phyloP scores from a whole-genome alignment of 306 rosid species.

The Benincasa hispida region DNA sequence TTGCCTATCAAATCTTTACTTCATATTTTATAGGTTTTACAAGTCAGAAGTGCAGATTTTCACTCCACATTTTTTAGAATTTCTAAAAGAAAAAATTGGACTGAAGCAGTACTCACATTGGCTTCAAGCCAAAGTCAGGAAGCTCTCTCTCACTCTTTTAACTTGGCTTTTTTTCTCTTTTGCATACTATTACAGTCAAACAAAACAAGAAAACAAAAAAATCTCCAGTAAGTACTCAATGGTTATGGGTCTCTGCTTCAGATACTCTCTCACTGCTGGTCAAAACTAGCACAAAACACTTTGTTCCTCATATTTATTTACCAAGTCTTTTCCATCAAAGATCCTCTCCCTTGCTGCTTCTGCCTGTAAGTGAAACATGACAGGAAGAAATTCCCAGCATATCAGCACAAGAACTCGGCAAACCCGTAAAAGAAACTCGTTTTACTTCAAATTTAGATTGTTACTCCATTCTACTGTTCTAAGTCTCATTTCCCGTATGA shows the following conservation, averaged over 20 bases:
- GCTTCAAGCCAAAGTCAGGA: background rate
- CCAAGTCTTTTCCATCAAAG: slow-evolving; percentile 9
- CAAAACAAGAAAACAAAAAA: too few species aligned
- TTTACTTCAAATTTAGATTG: too few species aligned
- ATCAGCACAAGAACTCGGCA: background rate
- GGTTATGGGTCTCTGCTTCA: background rate
- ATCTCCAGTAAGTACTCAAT: too few species aligned
- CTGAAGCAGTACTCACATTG: background rate
- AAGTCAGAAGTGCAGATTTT: too few species aligned
- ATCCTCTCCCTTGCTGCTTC: slow-evolving; percentile 23
- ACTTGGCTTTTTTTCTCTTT: background rate
- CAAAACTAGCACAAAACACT: background rate
- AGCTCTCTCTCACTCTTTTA: too few species aligned
- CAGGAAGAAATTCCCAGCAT: background rate
- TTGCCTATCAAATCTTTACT: too few species aligned
- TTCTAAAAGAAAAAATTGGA: too few species aligned
- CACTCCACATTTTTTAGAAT: too few species aligned
- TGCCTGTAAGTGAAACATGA: slow-evolving; percentile 5
- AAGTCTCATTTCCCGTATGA: too few species aligned
- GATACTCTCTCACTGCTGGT: background rate
- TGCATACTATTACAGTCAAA: too few species aligned
- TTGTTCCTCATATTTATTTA: background rate
- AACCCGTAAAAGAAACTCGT: background rate
- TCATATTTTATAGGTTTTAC: too few species aligned
- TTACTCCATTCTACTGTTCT: too few species aligned